Evolutionary conservation across 768 basidiomycete species (phyloP).

Genomic region (Gloeopeniophorella convolvens): DNA sequence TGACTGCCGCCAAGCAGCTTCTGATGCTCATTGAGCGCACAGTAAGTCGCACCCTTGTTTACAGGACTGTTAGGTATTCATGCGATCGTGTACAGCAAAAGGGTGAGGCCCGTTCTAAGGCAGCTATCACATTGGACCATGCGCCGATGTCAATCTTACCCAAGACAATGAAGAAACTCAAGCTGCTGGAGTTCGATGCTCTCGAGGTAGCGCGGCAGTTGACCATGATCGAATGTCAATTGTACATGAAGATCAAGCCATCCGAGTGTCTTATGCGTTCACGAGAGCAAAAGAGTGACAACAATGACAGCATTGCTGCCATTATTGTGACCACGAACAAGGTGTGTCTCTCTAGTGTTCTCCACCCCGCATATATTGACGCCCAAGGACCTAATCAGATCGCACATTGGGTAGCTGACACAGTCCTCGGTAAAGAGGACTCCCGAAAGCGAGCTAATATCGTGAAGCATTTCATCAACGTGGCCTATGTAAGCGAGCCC

Average conservation of each 20-base stretch:
- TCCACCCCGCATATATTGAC: background rate
- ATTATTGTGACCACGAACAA: slow-evolving; percentile 87
- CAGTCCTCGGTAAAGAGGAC: slow-evolving; percentile 75
- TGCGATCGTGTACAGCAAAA: slow-evolving; percentile 35
- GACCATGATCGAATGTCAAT: slow-evolving; percentile 80
- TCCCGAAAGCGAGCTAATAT: slow-evolving; percentile 72
- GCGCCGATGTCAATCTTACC: slow-evolving; percentile 77
- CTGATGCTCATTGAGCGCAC: slow-evolving; percentile 69
- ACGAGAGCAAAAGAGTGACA: slow-evolving; percentile 64
- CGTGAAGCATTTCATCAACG: slow-evolving; percentile 85
- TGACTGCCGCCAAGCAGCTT: slow-evolving; percentile 71
- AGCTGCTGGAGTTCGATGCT: slow-evolving; percentile 80
- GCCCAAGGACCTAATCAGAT: slow-evolving; percentile 65
- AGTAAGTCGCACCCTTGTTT: slow-evolving; percentile 40
- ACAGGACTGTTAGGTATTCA: slow-evolving; percentile 3
- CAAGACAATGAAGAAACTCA: slow-evolving; percentile 63
- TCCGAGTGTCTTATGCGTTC: slow-evolving; percentile 87
- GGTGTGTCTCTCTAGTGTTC: slow-evolving; percentile 35
- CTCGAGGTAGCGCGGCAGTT: slow-evolving; percentile 89
- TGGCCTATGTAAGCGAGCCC: slow-evolving; percentile 72
- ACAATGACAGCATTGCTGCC: slow-evolving; percentile 75
- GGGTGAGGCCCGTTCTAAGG: slow-evolving; percentile 52
- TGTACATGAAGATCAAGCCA: slow-evolving; percentile 84
- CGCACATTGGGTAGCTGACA: slow-evolving; percentile 88
- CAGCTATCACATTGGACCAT: slow-evolving; percentile 46